Conservation (phyloP, 192 early-diverging fungal genomes). For the Paraglomus occultum region DNA sequence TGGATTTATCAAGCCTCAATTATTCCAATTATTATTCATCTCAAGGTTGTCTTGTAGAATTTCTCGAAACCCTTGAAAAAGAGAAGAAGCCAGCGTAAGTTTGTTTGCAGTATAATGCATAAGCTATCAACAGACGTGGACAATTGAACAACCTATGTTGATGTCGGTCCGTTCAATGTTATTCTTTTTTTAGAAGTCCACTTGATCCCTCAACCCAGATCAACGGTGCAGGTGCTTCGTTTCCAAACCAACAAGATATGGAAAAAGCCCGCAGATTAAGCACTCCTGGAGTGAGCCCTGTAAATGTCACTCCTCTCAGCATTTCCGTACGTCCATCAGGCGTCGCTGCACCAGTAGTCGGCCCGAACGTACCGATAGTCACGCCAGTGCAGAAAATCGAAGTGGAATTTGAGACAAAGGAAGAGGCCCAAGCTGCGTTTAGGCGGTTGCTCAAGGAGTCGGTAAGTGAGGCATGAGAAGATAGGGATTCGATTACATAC, state of each 20-base stretch:
- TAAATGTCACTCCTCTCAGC: constrained; percentile 29
- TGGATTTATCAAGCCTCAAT: background rate
- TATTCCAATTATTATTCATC: background rate
- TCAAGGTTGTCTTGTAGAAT: constrained; percentile 27
- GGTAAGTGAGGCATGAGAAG: constrained; percentile 37
- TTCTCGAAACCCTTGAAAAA: constrained; percentile 38
- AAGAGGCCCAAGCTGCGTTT: constrained; percentile 84
- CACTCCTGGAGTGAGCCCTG: constrained; percentile 20
- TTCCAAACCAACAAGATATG: constrained; percentile 26
- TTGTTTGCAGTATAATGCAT: background rate
- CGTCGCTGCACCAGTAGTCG: constrained; percentile 20
- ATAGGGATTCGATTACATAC: constrained; percentile 17
- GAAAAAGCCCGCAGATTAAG: constrained; percentile 21
- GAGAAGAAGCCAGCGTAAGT: constrained; percentile 36
- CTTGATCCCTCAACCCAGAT: constrained; percentile 4
- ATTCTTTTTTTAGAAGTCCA: background rate
- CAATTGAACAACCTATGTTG: too few relatives aligned
- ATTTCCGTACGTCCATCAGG: constrained; percentile 16
- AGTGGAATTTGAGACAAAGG: constrained; percentile 67
- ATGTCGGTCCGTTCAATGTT: background rate
- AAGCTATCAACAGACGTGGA: too few relatives aligned
- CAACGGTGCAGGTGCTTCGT: constrained; percentile 31
- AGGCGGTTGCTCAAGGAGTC: constrained; percentile 66
- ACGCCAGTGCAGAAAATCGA: constrained; percentile 3
- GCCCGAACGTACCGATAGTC: constrained; percentile 11